Evolutionary conservation across 106 monocot species (phyloP).

Genomic region (Dendrobium officinale): DNA sequence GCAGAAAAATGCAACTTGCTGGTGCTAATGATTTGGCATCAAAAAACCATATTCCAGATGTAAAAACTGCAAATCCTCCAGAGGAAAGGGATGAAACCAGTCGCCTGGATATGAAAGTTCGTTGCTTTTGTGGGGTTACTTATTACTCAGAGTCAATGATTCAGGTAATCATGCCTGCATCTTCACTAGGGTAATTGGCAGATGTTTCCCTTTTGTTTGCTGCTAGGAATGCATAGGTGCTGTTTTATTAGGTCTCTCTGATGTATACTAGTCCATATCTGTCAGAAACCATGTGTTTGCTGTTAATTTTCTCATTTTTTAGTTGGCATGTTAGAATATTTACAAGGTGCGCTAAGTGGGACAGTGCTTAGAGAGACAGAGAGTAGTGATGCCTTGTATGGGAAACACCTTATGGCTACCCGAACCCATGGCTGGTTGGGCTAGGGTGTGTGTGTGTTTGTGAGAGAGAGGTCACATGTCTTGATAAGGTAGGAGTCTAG

Average conservation of each 20-base stretch:
- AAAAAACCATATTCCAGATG: conserved; percentile 52
- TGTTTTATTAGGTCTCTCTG: not conserved
- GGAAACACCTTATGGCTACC: not conserved
- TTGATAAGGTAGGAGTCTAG: too few relatives aligned
- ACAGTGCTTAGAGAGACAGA: not conserved
- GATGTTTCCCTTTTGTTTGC: not conserved
- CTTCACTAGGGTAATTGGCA: conserved; percentile 1
- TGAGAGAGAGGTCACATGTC: too few relatives aligned
- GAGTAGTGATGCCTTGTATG: not conserved
- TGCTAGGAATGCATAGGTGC: not conserved
- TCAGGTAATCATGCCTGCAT: conserved; percentile 34
- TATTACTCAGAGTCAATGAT: conserved; percentile 62
- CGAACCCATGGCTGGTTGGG: not conserved
- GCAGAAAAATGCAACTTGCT: conserved; percentile 82
- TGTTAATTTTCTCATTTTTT: not conserved
- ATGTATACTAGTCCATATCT: not conserved
- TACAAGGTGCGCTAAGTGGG: too few relatives aligned
- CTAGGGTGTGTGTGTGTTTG: not conserved
- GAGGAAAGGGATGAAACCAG: conserved; percentile 44
- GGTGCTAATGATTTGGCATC: conserved; percentile 64
- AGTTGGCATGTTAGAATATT: too few relatives aligned
- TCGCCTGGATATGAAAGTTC: conserved; percentile 45
- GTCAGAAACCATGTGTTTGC: not conserved
- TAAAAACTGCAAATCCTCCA: conserved; percentile 46
- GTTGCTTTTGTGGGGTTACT: conserved; percentile 70